phyloP scores from a whole-genome alignment of 1,284 basidiomycete species.

The Coniferiporia sulphurascens region DNA sequence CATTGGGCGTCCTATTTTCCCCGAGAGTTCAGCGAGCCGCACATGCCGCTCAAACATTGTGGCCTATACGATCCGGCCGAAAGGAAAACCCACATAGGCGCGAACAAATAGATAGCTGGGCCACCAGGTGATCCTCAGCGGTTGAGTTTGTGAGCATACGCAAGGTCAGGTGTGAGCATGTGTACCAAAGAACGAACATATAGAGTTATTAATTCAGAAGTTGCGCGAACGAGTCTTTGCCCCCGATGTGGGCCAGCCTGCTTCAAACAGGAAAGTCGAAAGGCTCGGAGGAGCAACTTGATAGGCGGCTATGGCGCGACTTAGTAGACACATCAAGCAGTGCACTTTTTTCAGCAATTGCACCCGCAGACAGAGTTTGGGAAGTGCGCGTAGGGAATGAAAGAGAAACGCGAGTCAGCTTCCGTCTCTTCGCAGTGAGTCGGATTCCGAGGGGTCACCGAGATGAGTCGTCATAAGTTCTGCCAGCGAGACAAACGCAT shows the following conservation, averaged over 20 bases:
- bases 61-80: neutral
- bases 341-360: too few species aligned
- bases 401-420: neutral
- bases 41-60: neutral
- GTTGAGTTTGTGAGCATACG: too few species aligned
- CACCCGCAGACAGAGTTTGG: too few species aligned
- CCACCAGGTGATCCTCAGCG: too few species aligned
- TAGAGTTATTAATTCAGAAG: neutral
- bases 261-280: neutral
- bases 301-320: neutral
- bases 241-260: too few species aligned
- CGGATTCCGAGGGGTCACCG: too few species aligned
- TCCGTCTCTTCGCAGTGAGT: neutral
- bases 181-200: neutral
- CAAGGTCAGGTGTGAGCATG: too few species aligned
- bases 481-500: neutral
- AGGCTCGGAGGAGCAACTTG: neutral
- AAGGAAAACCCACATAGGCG: too few species aligned
- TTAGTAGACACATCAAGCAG: too few species aligned
- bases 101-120: too few species aligned
- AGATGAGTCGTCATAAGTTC: neutral
- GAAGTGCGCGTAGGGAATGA: too few species aligned
- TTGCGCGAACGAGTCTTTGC: neutral
- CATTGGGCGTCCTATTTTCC: neutral
- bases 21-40: neutral